A percentile compares a stretch with the other conserved stretches of the same genome.
phyloP scores from a whole-genome alignment of 139 green algal genomes.

The Auxenochlorella protothecoides region DNA sequence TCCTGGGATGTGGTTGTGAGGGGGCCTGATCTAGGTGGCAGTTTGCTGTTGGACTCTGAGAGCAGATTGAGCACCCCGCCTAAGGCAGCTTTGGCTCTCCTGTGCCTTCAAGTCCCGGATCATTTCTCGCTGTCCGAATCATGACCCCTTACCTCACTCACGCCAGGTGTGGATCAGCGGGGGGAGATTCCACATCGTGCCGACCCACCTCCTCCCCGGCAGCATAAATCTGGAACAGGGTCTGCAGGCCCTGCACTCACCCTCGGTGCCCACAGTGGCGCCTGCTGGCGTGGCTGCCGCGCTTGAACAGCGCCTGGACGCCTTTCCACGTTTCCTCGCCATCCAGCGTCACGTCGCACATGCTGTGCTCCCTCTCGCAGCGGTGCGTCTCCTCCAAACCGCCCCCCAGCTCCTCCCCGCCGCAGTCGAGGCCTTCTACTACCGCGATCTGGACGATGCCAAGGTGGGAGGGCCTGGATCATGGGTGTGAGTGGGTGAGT shows the following conservation, averaged over 20 bases:
- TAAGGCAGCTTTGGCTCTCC: no score
- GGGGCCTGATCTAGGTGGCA: not conserved
- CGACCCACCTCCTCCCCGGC: conserved; percentile 26
- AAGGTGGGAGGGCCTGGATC: conserved; percentile 4
- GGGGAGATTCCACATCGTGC: conserved; percentile 59
- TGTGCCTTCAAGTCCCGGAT: no score
- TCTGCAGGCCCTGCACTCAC: no score
- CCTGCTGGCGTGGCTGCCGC: not conserved
- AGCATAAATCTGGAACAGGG: not conserved
- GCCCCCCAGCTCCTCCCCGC: conserved; percentile 51
- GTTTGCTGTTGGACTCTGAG: no score
- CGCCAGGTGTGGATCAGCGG: conserved; percentile 40
- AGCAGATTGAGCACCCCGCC: no score
- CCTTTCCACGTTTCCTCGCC: not conserved
- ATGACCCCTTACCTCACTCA: no score
- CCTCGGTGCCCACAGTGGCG: no score
- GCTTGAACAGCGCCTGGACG: not conserved
- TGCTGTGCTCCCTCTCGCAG: conserved; percentile 30
- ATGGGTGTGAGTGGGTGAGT: not conserved
- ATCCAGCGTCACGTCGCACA: conserved; percentile 25
- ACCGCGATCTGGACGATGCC: conserved; percentile 31
- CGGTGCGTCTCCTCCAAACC: conserved; percentile 36
- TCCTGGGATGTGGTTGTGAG: not conserved
- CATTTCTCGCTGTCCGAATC: no score
- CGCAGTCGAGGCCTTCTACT: conserved; percentile 57